These are phyloP conservation scores for Taxillus chinensis DNA, from an alignment of 164 flowering plant genomes.

Conservation along the genomic window DNA sequence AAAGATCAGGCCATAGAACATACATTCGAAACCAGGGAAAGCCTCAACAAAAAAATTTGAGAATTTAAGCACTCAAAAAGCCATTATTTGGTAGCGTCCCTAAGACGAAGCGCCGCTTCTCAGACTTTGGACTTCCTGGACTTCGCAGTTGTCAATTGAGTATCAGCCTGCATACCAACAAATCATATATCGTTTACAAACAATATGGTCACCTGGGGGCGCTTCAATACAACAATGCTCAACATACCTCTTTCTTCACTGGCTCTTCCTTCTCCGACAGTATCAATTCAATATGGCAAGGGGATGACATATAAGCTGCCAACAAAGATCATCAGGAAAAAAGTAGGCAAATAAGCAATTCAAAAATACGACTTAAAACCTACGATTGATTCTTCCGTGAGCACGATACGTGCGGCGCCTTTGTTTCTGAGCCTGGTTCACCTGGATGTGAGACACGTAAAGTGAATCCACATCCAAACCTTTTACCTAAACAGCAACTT, in stretches of 20 bases:
- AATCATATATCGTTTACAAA: neutral
- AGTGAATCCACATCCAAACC: slow-evolving; percentile 5
- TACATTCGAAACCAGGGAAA: no score
- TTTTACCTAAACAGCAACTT: neutral
- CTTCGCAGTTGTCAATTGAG: slow-evolving; percentile 60
- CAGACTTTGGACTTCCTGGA: slow-evolving; percentile 38
- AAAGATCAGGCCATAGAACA: no score
- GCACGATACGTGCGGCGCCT: slow-evolving; percentile 2
- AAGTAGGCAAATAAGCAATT: neutral
- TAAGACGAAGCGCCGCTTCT: slow-evolving; percentile 51
- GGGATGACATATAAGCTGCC: slow-evolving; percentile 92
- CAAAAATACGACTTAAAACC: slow-evolving; percentile 9
- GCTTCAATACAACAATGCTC: no score
- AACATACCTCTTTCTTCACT: slow-evolving; percentile 74
- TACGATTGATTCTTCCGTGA: slow-evolving; percentile 86
- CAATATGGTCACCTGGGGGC: no score
- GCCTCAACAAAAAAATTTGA: no score
- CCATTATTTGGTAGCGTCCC: neutral
- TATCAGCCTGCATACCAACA: slow-evolving; percentile 49
- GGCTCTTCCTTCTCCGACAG: slow-evolving; percentile 85
- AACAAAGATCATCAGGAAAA: neutral
- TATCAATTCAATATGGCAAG: slow-evolving; percentile 85
- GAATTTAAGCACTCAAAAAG: no score
- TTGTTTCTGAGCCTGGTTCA: slow-evolving; percentile 4
- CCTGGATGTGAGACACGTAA: slow-evolving; percentile 2